Conservation (phyloP, 2,329 filamentous ascomycete species). For the Neonectria hederae region DNA sequence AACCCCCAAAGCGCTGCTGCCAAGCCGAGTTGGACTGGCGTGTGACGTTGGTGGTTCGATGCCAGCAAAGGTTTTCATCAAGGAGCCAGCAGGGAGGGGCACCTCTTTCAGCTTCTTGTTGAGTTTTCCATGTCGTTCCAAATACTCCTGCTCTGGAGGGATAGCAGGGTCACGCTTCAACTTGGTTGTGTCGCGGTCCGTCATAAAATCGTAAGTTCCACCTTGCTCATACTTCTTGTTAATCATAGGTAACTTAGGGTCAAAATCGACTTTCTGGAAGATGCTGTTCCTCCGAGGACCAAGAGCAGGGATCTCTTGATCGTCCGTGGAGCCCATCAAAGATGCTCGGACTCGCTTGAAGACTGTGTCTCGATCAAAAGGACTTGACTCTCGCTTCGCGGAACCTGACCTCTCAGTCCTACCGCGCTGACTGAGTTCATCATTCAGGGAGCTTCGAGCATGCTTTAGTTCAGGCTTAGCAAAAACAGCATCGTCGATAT, state of each 20-base stretch:
- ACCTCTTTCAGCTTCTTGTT: constrained; percentile 48
- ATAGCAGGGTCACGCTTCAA: constrained; percentile 44
- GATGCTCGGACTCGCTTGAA: constrained; percentile 66
- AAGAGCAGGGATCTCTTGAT: constrained; percentile 34
- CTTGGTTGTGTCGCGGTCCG: constrained; percentile 45
- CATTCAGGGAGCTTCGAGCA: constrained; percentile 62
- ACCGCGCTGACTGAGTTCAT: constrained; percentile 49
- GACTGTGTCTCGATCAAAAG: constrained; percentile 66
- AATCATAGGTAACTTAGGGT: constrained; percentile 61
- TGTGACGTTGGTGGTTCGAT: constrained; percentile 39
- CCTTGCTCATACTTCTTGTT: constrained; percentile 68
- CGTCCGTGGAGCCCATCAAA: constrained; percentile 41
- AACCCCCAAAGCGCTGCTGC: constrained; percentile 52
- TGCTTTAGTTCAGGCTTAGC: constrained; percentile 69
- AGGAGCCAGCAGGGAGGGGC: constrained; percentile 31
- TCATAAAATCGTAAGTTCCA: constrained; percentile 61
- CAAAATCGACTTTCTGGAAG: constrained; percentile 65
- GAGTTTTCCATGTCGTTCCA: constrained; percentile 57
- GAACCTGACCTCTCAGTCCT: constrained; percentile 44
- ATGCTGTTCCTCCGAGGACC: constrained; percentile 54
- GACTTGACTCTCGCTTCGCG: constrained; percentile 63
- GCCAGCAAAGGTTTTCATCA: constrained; percentile 42
- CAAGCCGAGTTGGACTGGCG: constrained; percentile 51
- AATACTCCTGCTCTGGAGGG: constrained; percentile 58
- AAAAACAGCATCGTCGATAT: constrained; percentile 54